Evolutionary conservation across 371 early-diverging fungal species (phyloP).

Genomic region (Mycotypha africana): DNA sequence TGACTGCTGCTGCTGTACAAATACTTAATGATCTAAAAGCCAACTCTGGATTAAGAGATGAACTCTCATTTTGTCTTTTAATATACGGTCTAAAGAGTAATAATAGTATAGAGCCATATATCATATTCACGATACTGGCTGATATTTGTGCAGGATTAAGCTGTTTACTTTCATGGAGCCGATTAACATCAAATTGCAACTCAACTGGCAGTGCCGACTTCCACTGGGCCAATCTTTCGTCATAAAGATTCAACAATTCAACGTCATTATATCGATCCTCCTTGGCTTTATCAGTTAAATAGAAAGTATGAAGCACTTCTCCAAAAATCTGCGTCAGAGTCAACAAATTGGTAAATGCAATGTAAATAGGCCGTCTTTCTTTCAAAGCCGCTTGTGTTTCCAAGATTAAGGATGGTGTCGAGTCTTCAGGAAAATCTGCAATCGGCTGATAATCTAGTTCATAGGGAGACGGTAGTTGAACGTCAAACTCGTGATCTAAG

Average conservation of each 20-base stretch:
- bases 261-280: slow-evolving; percentile 9
- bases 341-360: slow-evolving; percentile 19
- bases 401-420: slow-evolving; percentile 12
- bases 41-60: slow-evolving; percentile 10
- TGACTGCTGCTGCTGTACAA: slow-evolving; percentile 27
- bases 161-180: neutral
- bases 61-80: neutral
- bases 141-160: neutral
- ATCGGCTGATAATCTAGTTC: slow-evolving; percentile 16
- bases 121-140: slow-evolving; percentile 8
- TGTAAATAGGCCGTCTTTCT: slow-evolving; percentile 16
- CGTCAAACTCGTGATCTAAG: slow-evolving; percentile 34
- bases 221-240: slow-evolving; percentile 25
- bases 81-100: slow-evolving; percentile 18
- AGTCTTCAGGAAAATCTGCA: neutral
- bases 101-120: slow-evolving; percentile 4
- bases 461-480: slow-evolving; percentile 29
- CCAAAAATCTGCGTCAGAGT: slow-evolving; percentile 26
- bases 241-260: slow-evolving; percentile 19
- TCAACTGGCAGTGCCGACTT: slow-evolving; percentile 18
- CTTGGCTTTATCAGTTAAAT: slow-evolving; percentile 21
- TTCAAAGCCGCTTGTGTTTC: slow-evolving; percentile 16
- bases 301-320: slow-evolving; percentile 21
- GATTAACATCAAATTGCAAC: slow-evolving; percentile 1
- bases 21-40: slow-evolving; percentile 27